phyloP scores from a whole-genome alignment of 2,329 filamentous ascomycete genomes.

The Penicillium palitans region DNA sequence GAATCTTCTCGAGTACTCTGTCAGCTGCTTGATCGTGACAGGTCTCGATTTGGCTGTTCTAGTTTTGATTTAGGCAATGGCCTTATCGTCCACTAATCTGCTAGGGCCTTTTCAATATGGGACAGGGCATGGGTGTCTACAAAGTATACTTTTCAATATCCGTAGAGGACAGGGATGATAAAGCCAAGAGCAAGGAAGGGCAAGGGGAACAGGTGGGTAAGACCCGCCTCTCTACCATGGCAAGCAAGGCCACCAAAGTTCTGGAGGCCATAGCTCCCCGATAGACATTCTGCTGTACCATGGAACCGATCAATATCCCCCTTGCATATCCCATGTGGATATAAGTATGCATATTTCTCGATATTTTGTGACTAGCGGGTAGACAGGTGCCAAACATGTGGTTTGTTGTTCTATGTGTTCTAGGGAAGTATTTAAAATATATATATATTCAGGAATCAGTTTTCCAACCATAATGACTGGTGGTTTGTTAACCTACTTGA shows the following conservation, averaged over 20 bases:
- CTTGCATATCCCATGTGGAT: background rate
- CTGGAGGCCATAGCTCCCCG: background rate
- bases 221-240: background rate
- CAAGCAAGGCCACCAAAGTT: background rate
- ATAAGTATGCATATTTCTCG: background rate
- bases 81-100: background rate
- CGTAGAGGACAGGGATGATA: background rate
- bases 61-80: background rate
- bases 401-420: background rate
- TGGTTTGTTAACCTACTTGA: too few species aligned
- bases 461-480: too few species aligned
- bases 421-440: background rate
- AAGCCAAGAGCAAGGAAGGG: background rate
- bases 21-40: background rate
- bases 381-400: background rate
- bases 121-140: background rate
- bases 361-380: background rate
- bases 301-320: background rate
- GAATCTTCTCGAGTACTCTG: background rate
- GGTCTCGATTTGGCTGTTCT: background rate
- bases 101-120: background rate
- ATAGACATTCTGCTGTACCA: background rate
- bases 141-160: background rate
- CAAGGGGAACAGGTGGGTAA: background rate
- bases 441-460: background rate